phyloP scores from a whole-genome alignment of 2,329 filamentous ascomycete species.

The Chlorencoelia australis region DNA sequence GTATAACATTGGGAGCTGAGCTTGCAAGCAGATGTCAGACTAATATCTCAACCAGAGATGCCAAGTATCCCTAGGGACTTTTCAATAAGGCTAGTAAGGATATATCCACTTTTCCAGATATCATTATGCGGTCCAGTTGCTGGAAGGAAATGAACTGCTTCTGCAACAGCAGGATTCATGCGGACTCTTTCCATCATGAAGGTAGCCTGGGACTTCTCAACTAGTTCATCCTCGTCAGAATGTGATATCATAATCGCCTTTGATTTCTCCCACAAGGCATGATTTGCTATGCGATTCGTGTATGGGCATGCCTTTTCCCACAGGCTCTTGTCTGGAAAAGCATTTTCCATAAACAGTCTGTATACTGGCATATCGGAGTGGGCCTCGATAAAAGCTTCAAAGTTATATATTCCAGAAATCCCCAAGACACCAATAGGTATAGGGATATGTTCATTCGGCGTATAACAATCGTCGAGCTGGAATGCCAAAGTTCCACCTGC shows the following conservation, averaged over 20 bases:
- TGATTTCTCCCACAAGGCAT: constrained; percentile 11
- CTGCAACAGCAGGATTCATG: constrained; percentile 9
- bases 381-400: constrained; percentile 41
- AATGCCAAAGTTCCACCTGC: constrained; percentile 54
- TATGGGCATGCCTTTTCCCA: constrained; percentile 49
- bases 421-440: constrained; percentile 46
- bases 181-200: constrained; percentile 16
- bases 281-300: constrained; percentile 1
- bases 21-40: too few relatives aligned
- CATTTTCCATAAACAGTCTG: constrained; percentile 43
- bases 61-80: too few relatives aligned
- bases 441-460: constrained; percentile 22
- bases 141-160: constrained; percentile 30
- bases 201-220: constrained; percentile 17
- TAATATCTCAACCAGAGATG: too few relatives aligned
- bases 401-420: constrained; percentile 56
- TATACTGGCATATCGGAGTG: constrained; percentile 43
- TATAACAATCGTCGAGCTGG: constrained; percentile 34
- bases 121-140: constrained; percentile 52
- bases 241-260: constrained; percentile 13
- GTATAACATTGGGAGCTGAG: too few relatives aligned
- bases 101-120: constrained; percentile 49
- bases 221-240: constrained; percentile 35
- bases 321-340: constrained; percentile 40
- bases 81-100: constrained; percentile 42